Evolutionary conservation across 108 stramenopile species (phyloP).

Genomic region (Nannochloropsis gaditana): DNA sequence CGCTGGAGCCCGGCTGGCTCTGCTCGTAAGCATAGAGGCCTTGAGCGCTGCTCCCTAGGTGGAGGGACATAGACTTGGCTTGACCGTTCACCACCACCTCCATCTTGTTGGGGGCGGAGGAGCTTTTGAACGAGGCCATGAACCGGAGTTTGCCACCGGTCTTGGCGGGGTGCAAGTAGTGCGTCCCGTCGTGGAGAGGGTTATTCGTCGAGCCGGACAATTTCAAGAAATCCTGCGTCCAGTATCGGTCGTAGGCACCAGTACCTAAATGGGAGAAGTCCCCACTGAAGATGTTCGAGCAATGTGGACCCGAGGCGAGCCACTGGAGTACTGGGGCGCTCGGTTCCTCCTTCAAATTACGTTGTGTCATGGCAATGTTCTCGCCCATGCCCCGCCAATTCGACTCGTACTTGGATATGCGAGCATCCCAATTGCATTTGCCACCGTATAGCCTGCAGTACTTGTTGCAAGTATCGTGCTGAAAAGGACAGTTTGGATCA

Average conservation of each 20-base stretch:
- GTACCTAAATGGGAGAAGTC: background rate
- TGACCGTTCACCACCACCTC: background rate
- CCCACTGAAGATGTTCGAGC: background rate
- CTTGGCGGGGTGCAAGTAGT: background rate
- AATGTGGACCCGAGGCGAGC: background rate
- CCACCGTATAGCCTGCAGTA: background rate
- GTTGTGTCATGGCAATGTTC: background rate
- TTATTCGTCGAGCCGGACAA: background rate
- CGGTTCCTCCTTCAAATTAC: background rate
- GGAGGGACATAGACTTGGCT: background rate
- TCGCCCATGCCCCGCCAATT: conserved; percentile 4
- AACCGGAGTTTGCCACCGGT: background rate
- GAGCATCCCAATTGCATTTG: background rate
- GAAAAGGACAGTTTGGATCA: background rate
- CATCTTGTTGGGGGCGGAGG: background rate
- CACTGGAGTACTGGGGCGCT: background rate
- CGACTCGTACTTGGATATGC: background rate
- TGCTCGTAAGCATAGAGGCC: background rate
- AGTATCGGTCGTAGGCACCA: background rate
- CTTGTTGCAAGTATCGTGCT: background rate
- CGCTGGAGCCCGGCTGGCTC: background rate
- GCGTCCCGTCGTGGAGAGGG: background rate
- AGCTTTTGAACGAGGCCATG: background rate
- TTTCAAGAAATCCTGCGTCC: background rate
- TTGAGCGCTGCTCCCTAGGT: background rate